Evolutionary conservation across 306 rosid genomes (phyloP).

Genomic region (Rubus parviflorus): DNA sequence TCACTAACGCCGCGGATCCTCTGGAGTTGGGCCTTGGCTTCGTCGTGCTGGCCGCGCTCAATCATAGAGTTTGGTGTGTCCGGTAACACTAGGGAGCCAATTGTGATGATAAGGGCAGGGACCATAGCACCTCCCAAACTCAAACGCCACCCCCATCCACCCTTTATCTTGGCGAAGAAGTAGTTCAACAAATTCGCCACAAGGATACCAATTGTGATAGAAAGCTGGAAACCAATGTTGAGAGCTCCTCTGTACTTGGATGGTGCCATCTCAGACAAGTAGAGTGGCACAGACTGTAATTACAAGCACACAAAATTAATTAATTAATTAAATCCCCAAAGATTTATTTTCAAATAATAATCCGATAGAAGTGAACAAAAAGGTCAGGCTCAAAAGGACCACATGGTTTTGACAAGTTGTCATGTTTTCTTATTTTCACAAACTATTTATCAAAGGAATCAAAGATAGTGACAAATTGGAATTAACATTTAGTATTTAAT

Average conservation of each 20-base stretch:
- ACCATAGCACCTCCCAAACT: constrained; percentile 91
- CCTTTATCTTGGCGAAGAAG: constrained; percentile 82
- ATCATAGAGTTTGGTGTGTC: constrained; percentile 94
- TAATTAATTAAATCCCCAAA: neutral
- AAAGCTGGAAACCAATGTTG: constrained; percentile 80
- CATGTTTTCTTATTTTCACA: constrained; percentile 5
- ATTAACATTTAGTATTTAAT: neutral
- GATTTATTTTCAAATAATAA: neutral
- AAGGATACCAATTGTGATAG: constrained; percentile 82
- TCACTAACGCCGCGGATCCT: constrained; percentile 57
- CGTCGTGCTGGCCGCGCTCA: constrained; percentile 63
- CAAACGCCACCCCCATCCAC: constrained; percentile 98
- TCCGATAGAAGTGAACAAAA: neutral
- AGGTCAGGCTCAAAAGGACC: neutral
- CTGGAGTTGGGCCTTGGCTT: constrained; percentile 48
- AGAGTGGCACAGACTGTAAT: constrained; percentile 82
- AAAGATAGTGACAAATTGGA: neutral
- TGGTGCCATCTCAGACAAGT: constrained; percentile 94
- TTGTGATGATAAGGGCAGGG: constrained; percentile 70
- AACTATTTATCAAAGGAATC: neutral
- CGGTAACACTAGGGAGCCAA: constrained; percentile 65
- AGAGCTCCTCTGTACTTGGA: constrained; percentile 80
- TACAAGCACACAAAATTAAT: neutral
- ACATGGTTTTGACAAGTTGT: constrained; percentile 24
- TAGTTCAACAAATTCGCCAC: constrained; percentile 77